Base-by-base conservation (phyloP, 202 grass and related monocot genomes). In the Carex sylvatica region DNA sequence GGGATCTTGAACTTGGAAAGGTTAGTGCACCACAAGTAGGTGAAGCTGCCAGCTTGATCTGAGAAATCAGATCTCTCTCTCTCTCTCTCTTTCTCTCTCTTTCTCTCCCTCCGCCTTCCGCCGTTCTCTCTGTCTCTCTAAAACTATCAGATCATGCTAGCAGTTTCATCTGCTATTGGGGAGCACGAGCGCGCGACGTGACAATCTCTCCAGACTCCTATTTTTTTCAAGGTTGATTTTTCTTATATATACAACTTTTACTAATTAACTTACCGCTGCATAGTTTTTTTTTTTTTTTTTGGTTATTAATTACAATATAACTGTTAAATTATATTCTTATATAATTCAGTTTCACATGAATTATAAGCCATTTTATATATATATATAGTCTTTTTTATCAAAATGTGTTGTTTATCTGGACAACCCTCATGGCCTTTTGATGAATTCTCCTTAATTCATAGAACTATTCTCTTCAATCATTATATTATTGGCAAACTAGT, bases 1-100 rank as follows among this genome's bases (percentile, higher is more conserved):
- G 19, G 9, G 22, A 15, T 47, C 20, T 31, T 65, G 63, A 4
- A 46, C 46, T 51, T 73, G 70, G 61, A 15, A 36, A 65, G 19
- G 12, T 28, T 28, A n/a, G 89, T 86, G 84, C 67, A 54, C 84
- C 81, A 84, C 86, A 40, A 92, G 90, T 79, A 88, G 90, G 68
- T 91, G 84, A 91, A 91, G 90, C 90, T 91, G 90, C 90, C 90
- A 92, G 82, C 90, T 88, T 88, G 91, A 93, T 93, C 91, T 93
- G 88, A 93, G 60, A 73, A 77, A 4, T 77, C 28, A 77, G 12
- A 31, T 30, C 24, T 56, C 77, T 68, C 1, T 28, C 28, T 26
- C 26, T 28, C 28, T n/a, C n/a, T n/a, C 35, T 67, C 61, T 15
- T 51, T 46, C 65, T 80, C 70, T 61, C n/a, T n/a, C n/a, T n/a